phyloP scores from a whole-genome alignment of 2,329 filamentous ascomycete genomes.

The Thelonectria rubi region DNA sequence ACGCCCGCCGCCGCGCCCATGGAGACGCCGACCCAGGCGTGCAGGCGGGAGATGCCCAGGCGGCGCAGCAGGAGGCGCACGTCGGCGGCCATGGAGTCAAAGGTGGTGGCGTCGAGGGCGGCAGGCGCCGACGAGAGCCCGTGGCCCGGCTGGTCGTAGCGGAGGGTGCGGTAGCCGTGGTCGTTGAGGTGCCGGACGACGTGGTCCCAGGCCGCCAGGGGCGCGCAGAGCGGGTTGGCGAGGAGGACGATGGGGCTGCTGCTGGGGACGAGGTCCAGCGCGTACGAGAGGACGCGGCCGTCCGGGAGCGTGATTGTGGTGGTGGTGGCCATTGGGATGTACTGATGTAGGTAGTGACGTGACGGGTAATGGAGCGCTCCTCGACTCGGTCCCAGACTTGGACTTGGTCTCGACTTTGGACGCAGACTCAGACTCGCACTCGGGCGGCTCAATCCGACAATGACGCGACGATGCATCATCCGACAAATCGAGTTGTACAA shows the following conservation, averaged over 20 bases:
- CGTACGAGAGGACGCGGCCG: slow-evolving; percentile 43
- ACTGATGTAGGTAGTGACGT: too few species aligned
- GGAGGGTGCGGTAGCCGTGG: slow-evolving; percentile 51
- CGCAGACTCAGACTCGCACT: too few species aligned
- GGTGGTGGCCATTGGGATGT: slow-evolving; percentile 34
- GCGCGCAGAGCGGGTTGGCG: slow-evolving; percentile 51
- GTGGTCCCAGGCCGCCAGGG: slow-evolving; percentile 51
- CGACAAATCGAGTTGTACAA: background rate
- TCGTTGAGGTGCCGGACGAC: slow-evolving; percentile 47
- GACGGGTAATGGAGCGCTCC: too few species aligned
- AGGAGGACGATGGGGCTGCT: slow-evolving; percentile 48
- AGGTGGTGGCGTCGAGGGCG: slow-evolving; percentile 50
- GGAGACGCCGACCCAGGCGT: slow-evolving; percentile 56
- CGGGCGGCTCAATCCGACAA: too few species aligned
- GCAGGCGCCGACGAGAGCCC: slow-evolving; percentile 49
- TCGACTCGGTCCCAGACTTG: too few species aligned
- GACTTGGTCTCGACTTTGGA: too few species aligned
- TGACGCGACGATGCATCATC: slow-evolving; percentile 17
- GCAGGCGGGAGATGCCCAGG: slow-evolving; percentile 45
- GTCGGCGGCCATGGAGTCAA: slow-evolving; percentile 51
- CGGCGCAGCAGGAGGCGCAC: slow-evolving; percentile 47
- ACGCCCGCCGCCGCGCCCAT: slow-evolving; percentile 55
- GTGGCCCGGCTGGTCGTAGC: slow-evolving; percentile 56
- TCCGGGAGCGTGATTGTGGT: slow-evolving; percentile 38
- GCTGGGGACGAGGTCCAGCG: slow-evolving; percentile 36